A percentile compares a stretch with the other conserved stretches of the same genome.
Conservation (phyloP, 805 yeast species). For the Metschnikowia kofuensis region DNA sequence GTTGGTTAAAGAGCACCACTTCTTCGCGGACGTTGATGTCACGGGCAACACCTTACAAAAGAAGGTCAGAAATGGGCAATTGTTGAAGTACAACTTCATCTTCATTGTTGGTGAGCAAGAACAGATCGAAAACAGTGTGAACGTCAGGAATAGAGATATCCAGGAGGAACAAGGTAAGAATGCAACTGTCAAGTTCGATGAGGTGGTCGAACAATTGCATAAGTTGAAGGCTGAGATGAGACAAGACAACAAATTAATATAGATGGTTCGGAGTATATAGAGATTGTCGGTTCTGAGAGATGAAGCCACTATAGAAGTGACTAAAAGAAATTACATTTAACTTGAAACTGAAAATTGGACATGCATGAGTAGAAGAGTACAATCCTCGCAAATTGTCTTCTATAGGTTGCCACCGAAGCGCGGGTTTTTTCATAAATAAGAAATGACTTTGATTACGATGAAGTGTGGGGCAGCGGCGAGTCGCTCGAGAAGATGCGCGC, state of each 20-base stretch:
- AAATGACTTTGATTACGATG: no score
- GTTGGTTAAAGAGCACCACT: slow-evolving; percentile 63
- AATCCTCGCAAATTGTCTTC: no score
- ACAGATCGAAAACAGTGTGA: slow-evolving; percentile 72
- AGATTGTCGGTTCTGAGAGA: not conserved
- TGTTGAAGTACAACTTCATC: slow-evolving; percentile 91
- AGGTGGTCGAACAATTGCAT: slow-evolving; percentile 66
- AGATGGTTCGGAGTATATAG: slow-evolving; percentile 3
- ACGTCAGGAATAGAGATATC: slow-evolving; percentile 95
- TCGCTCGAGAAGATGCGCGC: not conserved
- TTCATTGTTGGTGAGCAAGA: slow-evolving; percentile 98
- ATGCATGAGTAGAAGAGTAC: no score
- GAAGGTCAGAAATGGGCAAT: slow-evolving; percentile 96
- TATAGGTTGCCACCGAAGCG: no score
- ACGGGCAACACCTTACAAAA: slow-evolving; percentile 96
- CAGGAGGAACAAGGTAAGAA: slow-evolving; percentile 90
- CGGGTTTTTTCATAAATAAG: no score
- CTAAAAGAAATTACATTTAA: no score
- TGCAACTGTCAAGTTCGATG: slow-evolving; percentile 71
- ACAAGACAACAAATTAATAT: slow-evolving; percentile 52
- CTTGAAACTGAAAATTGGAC: no score
- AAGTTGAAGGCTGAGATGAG: slow-evolving; percentile 72
- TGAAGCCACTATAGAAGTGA: no score
- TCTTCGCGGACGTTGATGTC: slow-evolving; percentile 90
- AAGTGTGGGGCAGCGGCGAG: not conserved